phyloP scores from a whole-genome alignment of 805 yeast genomes.

The Candida khao-thaluensis region DNA sequence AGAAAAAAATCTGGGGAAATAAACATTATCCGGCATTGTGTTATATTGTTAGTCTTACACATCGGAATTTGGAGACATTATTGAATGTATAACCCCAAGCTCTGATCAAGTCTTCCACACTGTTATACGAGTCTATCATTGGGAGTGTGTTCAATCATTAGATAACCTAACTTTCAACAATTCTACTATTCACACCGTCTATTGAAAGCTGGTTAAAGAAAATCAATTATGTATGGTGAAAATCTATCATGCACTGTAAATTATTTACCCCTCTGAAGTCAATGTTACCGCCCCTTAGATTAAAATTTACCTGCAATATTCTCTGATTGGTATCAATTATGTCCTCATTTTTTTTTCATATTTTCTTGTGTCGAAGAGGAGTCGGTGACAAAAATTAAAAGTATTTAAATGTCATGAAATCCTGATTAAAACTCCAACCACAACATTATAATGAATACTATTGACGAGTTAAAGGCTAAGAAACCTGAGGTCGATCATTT shows the following conservation, averaged over 20 bases:
- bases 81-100: too few relatives aligned
- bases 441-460: slow-evolving; percentile 2
- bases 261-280: neutral
- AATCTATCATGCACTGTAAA: too few relatives aligned
- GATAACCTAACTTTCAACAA: too few relatives aligned
- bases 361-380: slow-evolving; percentile 3
- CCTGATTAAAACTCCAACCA: too few relatives aligned
- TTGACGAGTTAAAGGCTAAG: slow-evolving; percentile 2
- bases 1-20: slow-evolving; percentile 7
- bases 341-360: neutral
- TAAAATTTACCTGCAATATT: neutral
- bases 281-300: slow-evolving; percentile 4
- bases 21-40: neutral
- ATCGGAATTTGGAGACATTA: too few relatives aligned
- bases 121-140: too few relatives aligned
- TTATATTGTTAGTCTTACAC: slow-evolving; percentile 1
- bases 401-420: slow-evolving; percentile 5
- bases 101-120: too few relatives aligned
- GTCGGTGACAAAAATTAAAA: neutral
- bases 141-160: too few relatives aligned
- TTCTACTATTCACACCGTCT: too few relatives aligned
- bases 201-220: too few relatives aligned
- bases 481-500: slow-evolving; percentile 16
- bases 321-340: neutral
- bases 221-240: too few relatives aligned